These are phyloP conservation scores for Pholiota molesta DNA, from an alignment of 768 basidiomycete species.

Conservation along the genomic window DNA sequence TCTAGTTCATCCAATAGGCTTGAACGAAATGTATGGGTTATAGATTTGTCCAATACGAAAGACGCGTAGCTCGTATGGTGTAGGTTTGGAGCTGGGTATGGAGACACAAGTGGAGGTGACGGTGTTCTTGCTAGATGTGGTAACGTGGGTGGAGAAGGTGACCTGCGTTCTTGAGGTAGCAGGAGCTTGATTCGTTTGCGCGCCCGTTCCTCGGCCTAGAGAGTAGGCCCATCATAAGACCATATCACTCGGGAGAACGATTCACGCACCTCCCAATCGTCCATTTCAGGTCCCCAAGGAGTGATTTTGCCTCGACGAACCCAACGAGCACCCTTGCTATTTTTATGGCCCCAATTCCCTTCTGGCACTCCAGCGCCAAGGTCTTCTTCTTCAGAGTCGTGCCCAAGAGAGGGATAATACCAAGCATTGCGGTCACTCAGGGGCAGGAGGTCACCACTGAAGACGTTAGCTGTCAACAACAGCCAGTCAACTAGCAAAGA, in stretches of 20 bases:
- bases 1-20: constrained; percentile 78
- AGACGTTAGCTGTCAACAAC: constrained; percentile 19
- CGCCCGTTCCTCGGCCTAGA: constrained; percentile 79
- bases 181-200: constrained; percentile 77
- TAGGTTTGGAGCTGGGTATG: constrained; percentile 68
- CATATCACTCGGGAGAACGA: constrained; percentile 7
- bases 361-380: constrained; percentile 45
- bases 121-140: constrained; percentile 77
- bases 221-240: constrained; percentile 7
- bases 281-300: constrained; percentile 82
- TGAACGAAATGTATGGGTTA: constrained; percentile 84
- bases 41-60: constrained; percentile 83
- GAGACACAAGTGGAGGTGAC: constrained; percentile 77
- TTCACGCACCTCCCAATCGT: constrained; percentile 79
- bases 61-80: constrained; percentile 81
- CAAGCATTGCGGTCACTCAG: constrained; percentile 76
- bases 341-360: constrained; percentile 89
- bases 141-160: constrained; percentile 71
- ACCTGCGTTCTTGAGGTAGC: constrained; percentile 62
- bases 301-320: constrained; percentile 80
- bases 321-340: constrained; percentile 77
- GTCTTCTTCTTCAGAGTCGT: constrained; percentile 67
- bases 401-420: constrained; percentile 84
- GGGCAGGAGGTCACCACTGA: constrained; percentile 40
- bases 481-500: constrained; percentile 21